phyloP scores from a whole-genome alignment of 352 stramenopile genomes.

The Pythium aquatile region DNA sequence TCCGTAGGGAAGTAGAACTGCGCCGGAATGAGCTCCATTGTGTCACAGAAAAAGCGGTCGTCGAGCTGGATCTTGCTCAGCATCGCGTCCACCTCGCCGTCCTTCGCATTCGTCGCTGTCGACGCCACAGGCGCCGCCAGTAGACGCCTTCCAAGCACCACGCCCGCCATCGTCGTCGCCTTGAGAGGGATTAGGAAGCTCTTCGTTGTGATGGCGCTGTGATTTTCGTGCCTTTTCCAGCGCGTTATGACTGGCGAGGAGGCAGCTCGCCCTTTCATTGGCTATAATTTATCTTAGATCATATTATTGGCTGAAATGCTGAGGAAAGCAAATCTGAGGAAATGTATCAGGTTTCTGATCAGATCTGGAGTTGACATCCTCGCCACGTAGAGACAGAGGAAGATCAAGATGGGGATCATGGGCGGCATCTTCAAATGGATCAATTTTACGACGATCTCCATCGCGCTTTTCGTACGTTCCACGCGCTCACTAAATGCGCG shows the following conservation, averaged over 20 bases:
- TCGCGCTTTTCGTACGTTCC: conserved; percentile 53
- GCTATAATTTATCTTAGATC: neutral
- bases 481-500: neutral
- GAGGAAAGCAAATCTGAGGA: conserved; percentile 5
- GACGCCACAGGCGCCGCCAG: conserved; percentile 31
- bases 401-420: conserved; percentile 20
- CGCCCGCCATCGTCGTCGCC: conserved; percentile 21
- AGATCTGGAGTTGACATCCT: neutral
- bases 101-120: neutral
- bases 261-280: conserved; percentile 13
- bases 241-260: conserved; percentile 27
- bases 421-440: conserved; percentile 37
- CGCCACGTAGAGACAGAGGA: conserved; percentile 8
- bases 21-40: conserved; percentile 72
- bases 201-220: neutral
- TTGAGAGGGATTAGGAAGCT: neutral
- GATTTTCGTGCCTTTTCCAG: conserved; percentile 11
- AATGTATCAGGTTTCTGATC: conserved; percentile 2
- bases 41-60: conserved; percentile 73
- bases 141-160: conserved; percentile 58
- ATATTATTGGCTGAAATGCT: conserved; percentile 27
- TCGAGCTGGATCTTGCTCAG: conserved; percentile 35
- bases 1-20: conserved; percentile 81
- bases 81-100: conserved; percentile 16
- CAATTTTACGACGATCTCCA: conserved; percentile 60